Conservation (phyloP, 2,329 filamentous ascomycete genomes). For the Pyrenophora teres region DNA sequence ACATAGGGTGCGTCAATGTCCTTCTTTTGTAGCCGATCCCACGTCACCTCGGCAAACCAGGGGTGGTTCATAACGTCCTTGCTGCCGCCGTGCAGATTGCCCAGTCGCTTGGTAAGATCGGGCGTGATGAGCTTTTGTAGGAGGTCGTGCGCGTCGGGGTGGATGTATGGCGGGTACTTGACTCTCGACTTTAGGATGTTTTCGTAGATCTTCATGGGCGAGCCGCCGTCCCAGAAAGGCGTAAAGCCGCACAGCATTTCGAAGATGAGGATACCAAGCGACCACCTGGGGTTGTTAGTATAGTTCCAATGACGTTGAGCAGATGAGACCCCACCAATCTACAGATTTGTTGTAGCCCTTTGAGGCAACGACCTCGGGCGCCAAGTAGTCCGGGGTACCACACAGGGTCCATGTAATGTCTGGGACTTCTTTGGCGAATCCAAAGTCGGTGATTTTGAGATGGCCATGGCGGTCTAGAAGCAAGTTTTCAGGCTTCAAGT, state of each 20-base stretch:
- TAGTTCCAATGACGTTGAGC: neutral
- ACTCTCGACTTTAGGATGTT: slow-evolving; percentile 96
- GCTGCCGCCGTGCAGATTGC: slow-evolving; percentile 88
- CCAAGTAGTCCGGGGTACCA: slow-evolving; percentile 95
- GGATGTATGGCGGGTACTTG: slow-evolving; percentile 96
- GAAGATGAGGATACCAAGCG: slow-evolving; percentile 95
- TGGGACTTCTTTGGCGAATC: slow-evolving; percentile 95
- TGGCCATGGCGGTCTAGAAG: slow-evolving; percentile 91
- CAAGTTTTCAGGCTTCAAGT: slow-evolving; percentile 94
- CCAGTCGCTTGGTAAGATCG: slow-evolving; percentile 91
- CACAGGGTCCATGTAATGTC: slow-evolving; percentile 99
- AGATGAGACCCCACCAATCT: slow-evolving; percentile 77
- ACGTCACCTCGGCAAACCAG: slow-evolving; percentile 98
- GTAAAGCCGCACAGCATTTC: slow-evolving; percentile 99
- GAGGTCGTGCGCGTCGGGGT: slow-evolving; percentile 90
- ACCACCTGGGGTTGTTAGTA: slow-evolving; percentile 72
- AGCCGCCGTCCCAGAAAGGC: slow-evolving; percentile 97
- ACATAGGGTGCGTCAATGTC: slow-evolving; percentile 99
- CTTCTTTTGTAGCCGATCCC: slow-evolving; percentile 91
- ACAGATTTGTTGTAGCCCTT: slow-evolving; percentile 99
- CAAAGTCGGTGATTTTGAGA: slow-evolving; percentile 97
- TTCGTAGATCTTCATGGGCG: slow-evolving; percentile 99
- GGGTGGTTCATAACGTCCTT: slow-evolving; percentile 93
- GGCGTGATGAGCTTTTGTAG: slow-evolving; percentile 91
- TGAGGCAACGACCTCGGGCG: slow-evolving; percentile 96